Conservation (phyloP, 2,329 filamentous ascomycete genomes). For the Neurospora crassa region DNA sequence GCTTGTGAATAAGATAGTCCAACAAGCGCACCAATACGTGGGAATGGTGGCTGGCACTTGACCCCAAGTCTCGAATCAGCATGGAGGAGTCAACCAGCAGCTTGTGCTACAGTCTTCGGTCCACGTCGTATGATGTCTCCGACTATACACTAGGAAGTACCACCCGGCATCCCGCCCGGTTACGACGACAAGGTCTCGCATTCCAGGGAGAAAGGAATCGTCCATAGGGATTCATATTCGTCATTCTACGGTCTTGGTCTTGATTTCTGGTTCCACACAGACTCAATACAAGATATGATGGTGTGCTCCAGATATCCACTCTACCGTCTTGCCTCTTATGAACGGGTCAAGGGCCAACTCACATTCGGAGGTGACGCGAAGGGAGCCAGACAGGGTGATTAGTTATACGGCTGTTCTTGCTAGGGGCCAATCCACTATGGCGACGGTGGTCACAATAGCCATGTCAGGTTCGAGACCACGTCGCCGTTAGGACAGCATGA, state of each 20-base stretch:
- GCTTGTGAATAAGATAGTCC: neutral
- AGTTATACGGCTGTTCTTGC: neutral
- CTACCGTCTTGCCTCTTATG: neutral
- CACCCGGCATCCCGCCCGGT: neutral
- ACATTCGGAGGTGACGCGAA: neutral
- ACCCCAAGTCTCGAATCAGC: neutral
- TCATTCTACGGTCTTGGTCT: neutral
- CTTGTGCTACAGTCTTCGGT: neutral
- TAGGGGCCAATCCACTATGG: neutral
- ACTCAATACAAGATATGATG: neutral
- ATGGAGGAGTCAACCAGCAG: neutral
- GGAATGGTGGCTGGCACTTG: neutral
- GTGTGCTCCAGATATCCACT: neutral
- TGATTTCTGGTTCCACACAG: neutral
- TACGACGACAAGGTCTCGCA: neutral
- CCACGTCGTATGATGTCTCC: neutral
- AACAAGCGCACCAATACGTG: neutral
- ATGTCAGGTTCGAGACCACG: neutral
- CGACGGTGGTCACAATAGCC: neutral
- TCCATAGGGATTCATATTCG: neutral
- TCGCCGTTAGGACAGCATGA: neutral
- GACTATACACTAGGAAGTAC: neutral
- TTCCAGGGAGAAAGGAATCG: neutral
- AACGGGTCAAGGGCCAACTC: neutral
- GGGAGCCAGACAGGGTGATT: neutral